Evolutionary conservation across 768 basidiomycete genomes (phyloP).

Genomic region (Porpolomopsis calyptriformis): DNA sequence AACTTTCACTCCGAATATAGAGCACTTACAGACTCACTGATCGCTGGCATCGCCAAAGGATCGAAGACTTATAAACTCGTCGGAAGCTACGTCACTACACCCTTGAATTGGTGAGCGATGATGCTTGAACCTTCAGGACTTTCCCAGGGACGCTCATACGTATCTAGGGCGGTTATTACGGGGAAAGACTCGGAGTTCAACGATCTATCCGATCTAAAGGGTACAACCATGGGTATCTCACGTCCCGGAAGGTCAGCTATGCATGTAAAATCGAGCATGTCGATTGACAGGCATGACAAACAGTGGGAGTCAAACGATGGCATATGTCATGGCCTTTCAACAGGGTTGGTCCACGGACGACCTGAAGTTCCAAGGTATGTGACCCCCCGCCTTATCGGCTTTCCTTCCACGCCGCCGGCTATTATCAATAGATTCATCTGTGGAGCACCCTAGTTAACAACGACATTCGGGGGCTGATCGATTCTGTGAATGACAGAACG

Average conservation of each 20-base stretch:
- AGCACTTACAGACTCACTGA: conserved; percentile 82
- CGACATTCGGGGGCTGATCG: conserved; percentile 69
- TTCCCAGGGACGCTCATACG: neutral
- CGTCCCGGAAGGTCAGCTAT: conserved; percentile 62
- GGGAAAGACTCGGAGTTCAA: conserved; percentile 66
- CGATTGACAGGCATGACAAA: conserved; percentile 1
- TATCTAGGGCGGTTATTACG: conserved; percentile 82
- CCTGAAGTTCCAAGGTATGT: conserved; percentile 61
- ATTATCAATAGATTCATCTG: neutral
- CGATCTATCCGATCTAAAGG: conserved; percentile 62
- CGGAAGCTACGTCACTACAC: conserved; percentile 83
- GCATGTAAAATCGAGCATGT: neutral
- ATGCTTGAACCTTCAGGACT: neutral
- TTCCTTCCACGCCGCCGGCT: neutral
- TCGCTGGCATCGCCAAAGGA: conserved; percentile 88
- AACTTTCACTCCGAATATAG: conserved; percentile 25
- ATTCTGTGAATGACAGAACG: conserved; percentile 79
- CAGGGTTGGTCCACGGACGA: conserved; percentile 64
- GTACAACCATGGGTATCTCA: conserved; percentile 82
- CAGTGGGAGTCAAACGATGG: conserved; percentile 91
- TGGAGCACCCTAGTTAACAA: conserved; percentile 48
- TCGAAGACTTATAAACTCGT: conserved; percentile 82
- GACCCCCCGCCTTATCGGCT: no score
- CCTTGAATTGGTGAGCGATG: conserved; percentile 64
- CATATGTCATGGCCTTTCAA: conserved; percentile 85